These are phyloP conservation scores for Thyridium curvatum DNA, from an alignment of 2,329 filamentous ascomycete genomes.

Conservation along the genomic window DNA sequence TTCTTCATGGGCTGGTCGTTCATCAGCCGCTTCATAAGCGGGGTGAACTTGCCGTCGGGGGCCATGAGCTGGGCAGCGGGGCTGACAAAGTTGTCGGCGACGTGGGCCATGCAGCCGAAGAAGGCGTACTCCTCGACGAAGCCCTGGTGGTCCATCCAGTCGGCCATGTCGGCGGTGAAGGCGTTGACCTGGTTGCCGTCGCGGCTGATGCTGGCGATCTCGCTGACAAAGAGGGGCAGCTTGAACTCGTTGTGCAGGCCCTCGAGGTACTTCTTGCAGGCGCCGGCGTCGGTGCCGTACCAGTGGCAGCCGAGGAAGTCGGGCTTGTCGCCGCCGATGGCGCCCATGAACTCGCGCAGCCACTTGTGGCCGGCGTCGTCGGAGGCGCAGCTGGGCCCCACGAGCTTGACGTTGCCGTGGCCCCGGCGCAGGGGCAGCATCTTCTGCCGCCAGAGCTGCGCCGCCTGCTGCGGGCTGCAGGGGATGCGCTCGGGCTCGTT, in stretches of 20 bases:
- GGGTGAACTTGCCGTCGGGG: constrained; percentile 28
- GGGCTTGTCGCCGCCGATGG: constrained; percentile 22
- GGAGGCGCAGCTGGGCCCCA: constrained; percentile 29
- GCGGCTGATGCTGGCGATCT: constrained; percentile 33
- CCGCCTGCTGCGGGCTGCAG: constrained; percentile 25
- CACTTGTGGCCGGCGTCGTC: constrained; percentile 29
- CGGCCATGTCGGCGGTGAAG: constrained; percentile 30
- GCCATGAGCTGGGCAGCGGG: constrained; percentile 39
- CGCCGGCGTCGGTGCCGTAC: constrained; percentile 26
- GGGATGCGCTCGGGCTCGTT: constrained; percentile 36
- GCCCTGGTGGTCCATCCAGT: constrained; percentile 33
- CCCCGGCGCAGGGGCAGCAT: constrained; percentile 23
- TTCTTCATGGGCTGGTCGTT: constrained; percentile 4
- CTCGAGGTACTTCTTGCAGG: constrained; percentile 27
- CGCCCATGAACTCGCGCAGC: constrained; percentile 32
- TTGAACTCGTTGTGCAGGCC: constrained; percentile 26
- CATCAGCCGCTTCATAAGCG: constrained; percentile 13
- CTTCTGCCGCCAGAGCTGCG: constrained; percentile 27
- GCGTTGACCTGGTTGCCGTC: constrained; percentile 24
- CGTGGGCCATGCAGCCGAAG: constrained; percentile 34
- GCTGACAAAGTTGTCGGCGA: constrained; percentile 37
- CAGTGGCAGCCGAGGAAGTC: constrained; percentile 37
- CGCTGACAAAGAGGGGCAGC: constrained; percentile 29
- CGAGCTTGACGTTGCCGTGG: constrained; percentile 22
- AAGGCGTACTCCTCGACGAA: constrained; percentile 36